These are phyloP conservation scores for Saturnispora sanitii DNA, from an alignment of 805 yeast genomes.

Conservation along the genomic window DNA sequence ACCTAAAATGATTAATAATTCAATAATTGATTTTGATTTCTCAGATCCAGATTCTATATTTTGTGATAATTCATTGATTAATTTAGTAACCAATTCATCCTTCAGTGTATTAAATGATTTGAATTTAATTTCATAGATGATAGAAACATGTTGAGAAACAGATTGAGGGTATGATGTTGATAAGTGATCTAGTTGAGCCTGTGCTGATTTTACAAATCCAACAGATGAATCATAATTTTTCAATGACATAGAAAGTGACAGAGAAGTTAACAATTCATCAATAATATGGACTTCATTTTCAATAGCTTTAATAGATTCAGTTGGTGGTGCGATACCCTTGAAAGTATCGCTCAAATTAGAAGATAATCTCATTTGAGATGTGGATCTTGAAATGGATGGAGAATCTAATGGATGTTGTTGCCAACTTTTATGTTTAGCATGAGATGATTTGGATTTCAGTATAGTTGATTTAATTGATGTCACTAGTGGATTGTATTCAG, in stretches of 20 bases:
- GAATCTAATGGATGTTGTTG: conserved; percentile 4
- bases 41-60: conserved; percentile 13
- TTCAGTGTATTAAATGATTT: conserved; percentile 21
- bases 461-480: conserved; percentile 1
- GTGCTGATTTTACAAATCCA: conserved; percentile 20
- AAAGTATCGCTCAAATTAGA: conserved; percentile 28
- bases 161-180: conserved; percentile 14
- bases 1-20: conserved; percentile 5
- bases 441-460: background rate
- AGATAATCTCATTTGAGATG: conserved; percentile 30
- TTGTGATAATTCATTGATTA: conserved; percentile 17
- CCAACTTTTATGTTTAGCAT: conserved; percentile 5
- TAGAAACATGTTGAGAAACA: conserved; percentile 15
- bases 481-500: background rate
- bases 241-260: conserved; percentile 41
- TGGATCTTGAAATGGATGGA: conserved; percentile 28
- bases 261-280: conserved; percentile 41
- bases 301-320: conserved; percentile 15
- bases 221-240: conserved; percentile 37
- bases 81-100: conserved; percentile 14
- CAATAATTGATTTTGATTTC: conserved; percentile 4
- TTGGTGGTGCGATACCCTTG: background rate
- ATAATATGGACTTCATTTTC: conserved; percentile 18
- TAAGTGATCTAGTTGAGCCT: conserved; percentile 15
- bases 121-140: conserved; percentile 11